Evolutionary conservation across 2,329 filamentous ascomycete genomes (phyloP).

Genomic region (Fusarium pseudocircinatum): DNA sequence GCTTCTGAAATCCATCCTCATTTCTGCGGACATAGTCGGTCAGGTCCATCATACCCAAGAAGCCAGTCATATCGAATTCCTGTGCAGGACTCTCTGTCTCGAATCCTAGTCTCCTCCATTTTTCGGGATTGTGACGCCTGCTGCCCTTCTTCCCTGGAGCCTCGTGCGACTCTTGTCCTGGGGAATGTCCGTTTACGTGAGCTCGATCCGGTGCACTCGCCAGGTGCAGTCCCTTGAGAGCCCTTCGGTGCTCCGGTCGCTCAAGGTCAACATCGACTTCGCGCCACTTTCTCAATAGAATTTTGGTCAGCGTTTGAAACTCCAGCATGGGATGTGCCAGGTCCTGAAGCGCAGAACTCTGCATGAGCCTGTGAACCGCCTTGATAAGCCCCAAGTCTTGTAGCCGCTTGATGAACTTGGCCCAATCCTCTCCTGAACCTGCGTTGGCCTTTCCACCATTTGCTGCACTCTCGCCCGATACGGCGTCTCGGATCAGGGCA

Average conservation of each 20-base stretch:
- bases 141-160: constrained; percentile 64
- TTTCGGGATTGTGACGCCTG: constrained; percentile 83
- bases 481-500: constrained; percentile 89
- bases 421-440: constrained; percentile 77
- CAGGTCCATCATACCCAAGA: constrained; percentile 96
- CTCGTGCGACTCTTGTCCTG: constrained; percentile 50
- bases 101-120: constrained; percentile 93
- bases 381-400: constrained; percentile 94
- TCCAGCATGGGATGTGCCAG: constrained; percentile 89
- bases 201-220: constrained; percentile 76
- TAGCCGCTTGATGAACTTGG: constrained; percentile 90
- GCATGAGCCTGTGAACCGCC: constrained; percentile 92
- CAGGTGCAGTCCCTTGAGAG: constrained; percentile 85
- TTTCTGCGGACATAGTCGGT: constrained; percentile 93
- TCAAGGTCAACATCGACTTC: constrained; percentile 87
- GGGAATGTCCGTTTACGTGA: constrained; percentile 51
- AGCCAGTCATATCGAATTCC: constrained; percentile 88
- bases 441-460: constrained; percentile 42
- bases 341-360: constrained; percentile 90
- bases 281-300: constrained; percentile 87
- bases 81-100: constrained; percentile 85
- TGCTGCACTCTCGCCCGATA: constrained; percentile 74
- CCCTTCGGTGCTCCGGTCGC: constrained; percentile 85
- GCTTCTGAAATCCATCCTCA: constrained; percentile 91
- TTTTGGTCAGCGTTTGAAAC: constrained; percentile 91